phyloP scores from a whole-genome alignment of 768 basidiomycete genomes.

The Boletus pseudopeckii region DNA sequence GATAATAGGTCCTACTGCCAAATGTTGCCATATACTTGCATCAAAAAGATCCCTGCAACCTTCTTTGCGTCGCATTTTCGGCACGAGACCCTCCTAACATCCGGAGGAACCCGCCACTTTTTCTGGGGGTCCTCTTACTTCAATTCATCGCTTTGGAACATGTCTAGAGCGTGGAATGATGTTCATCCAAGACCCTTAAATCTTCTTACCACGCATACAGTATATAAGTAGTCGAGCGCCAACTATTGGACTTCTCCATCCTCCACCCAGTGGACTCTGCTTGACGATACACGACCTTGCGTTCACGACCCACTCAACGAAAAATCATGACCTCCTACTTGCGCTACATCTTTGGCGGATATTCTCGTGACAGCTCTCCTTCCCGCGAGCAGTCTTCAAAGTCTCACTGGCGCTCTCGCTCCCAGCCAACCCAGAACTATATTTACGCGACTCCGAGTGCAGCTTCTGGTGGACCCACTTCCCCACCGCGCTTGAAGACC shows the following conservation, averaged over 20 bases:
- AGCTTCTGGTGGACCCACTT: slow-evolving; percentile 29
- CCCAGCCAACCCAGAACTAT: slow-evolving; percentile 38
- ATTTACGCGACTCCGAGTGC: slow-evolving; percentile 38
- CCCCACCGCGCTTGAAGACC: slow-evolving; percentile 36
- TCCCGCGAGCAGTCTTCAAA: slow-evolving; percentile 33
- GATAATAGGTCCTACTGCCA: slow-evolving; percentile 17
- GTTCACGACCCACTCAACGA: slow-evolving; percentile 18
- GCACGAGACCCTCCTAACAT: slow-evolving; percentile 19
- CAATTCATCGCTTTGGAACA: slow-evolving; percentile 23
- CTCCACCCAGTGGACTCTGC: slow-evolving; percentile 10
- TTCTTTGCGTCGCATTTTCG: slow-evolving; percentile 14
- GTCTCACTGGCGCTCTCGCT: slow-evolving; percentile 42
- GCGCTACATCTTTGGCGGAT: slow-evolving; percentile 44
- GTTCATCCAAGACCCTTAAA: slow-evolving; percentile 23
- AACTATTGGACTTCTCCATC: slow-evolving; percentile 3
- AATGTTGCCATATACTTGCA: slow-evolving; percentile 5
- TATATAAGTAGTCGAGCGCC: slow-evolving; percentile 23
- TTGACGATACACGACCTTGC: slow-evolving; percentile 15
- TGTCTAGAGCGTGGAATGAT: slow-evolving; percentile 21
- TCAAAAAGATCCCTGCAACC: slow-evolving; percentile 17
- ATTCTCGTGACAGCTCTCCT: slow-evolving; percentile 26
- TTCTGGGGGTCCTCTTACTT: slow-evolving; percentile 35
- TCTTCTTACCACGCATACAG: slow-evolving; percentile 11
- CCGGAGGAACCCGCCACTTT: slow-evolving; percentile 14
- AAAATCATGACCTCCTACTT: slow-evolving; percentile 47